Conservation (phyloP, 805 yeast species). For the Candida manassasensis region DNA sequence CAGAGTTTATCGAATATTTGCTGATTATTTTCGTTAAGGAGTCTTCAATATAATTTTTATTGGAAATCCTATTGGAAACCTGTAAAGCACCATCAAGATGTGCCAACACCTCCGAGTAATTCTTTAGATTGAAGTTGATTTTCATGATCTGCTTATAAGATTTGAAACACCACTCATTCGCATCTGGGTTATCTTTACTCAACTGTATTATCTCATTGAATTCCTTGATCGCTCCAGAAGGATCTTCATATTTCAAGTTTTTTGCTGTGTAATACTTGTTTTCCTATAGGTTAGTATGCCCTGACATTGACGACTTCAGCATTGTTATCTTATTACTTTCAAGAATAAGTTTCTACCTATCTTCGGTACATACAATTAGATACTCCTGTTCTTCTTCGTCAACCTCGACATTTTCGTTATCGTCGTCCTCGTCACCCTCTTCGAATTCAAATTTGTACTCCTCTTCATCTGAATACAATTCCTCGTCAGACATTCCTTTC, state of each 20-base stretch:
- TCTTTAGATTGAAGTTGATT: conserved; percentile 20
- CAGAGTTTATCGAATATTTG: conserved; percentile 26
- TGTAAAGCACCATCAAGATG: conserved; percentile 19
- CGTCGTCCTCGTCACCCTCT: conserved; percentile 30
- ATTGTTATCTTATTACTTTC: no score
- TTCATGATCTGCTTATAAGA: conserved; percentile 40
- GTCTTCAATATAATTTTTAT: conserved; percentile 37
- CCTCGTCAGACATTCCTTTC: conserved; percentile 36
- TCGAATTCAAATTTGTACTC: conserved; percentile 40
- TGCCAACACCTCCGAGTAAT: conserved; percentile 19
- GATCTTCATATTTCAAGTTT: conserved; percentile 32
- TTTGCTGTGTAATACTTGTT: conserved; percentile 35
- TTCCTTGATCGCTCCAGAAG: conserved; percentile 18
- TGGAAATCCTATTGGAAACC: conserved; percentile 15
- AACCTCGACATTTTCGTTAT: conserved; percentile 25
- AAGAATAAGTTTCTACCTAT: no score
- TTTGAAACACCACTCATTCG: conserved; percentile 32
- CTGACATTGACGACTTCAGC: no score
- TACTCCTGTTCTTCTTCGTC: conserved; percentile 21
- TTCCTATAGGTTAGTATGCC: conserved; percentile 19
- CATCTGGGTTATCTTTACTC: conserved; percentile 11
- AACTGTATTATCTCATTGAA: conserved; percentile 14
- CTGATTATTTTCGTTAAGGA: conserved; percentile 32
- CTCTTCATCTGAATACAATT: conserved; percentile 33
- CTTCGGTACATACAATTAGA: conserved; percentile 10